phyloP scores from a whole-genome alignment of 768 basidiomycete genomes.

The Lactifluus rugatus region DNA sequence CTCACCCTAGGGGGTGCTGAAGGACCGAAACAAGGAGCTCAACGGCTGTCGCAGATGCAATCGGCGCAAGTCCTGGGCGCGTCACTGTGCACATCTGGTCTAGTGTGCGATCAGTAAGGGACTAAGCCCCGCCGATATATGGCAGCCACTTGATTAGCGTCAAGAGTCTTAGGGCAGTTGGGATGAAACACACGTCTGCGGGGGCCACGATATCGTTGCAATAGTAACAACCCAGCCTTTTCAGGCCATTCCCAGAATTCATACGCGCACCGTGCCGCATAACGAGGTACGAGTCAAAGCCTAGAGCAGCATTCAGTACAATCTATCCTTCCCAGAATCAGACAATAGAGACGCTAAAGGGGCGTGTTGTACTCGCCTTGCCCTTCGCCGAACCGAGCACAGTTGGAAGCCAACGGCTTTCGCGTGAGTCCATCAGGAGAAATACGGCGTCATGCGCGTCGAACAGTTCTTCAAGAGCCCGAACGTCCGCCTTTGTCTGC shows the following conservation, averaged over 20 bases:
- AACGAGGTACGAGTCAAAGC: conserved; percentile 93
- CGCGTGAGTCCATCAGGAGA: conserved; percentile 95
- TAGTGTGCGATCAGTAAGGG: conserved; percentile 78
- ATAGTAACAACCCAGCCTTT: conserved; percentile 84
- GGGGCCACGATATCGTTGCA: conserved; percentile 98
- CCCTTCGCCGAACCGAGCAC: conserved; percentile 75
- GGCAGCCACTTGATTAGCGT: not conserved
- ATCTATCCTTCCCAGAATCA: conserved; percentile 40
- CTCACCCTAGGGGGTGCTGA: conserved; percentile 81
- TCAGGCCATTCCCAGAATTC: conserved; percentile 25
- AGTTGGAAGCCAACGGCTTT: conserved; percentile 94
- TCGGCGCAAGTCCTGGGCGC: conserved; percentile 84
- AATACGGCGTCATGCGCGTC: conserved; percentile 85
- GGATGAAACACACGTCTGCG: conserved; percentile 57
- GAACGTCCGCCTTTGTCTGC: conserved; percentile 58
- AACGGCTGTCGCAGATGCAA: conserved; percentile 86
- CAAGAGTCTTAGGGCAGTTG: not conserved
- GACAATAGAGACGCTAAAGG: not conserved
- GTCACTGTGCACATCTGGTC: conserved; percentile 99
- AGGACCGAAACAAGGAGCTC: conserved; percentile 83
- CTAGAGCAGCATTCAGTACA: conserved; percentile 88
- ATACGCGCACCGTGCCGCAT: conserved; percentile 84
- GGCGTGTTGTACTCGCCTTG: conserved; percentile 43
- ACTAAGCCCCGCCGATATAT: conserved; percentile 27
- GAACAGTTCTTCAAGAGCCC: conserved; percentile 64